Evolutionary conservation across 2,329 filamentous ascomycete species (phyloP).

Genomic region (Fusarium liriodendri): DNA sequence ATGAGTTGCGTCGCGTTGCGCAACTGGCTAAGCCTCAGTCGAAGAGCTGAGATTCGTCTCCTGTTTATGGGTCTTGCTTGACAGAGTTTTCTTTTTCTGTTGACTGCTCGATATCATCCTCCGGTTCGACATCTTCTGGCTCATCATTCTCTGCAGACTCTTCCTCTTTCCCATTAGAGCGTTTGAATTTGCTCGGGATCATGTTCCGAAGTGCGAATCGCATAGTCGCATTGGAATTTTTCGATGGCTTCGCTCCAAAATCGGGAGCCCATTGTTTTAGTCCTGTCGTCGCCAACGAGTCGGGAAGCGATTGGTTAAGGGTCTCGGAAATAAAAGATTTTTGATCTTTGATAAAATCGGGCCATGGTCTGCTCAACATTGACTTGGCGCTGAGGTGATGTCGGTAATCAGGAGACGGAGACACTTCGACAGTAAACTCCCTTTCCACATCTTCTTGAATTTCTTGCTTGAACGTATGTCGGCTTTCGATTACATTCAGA

Average conservation of each 20-base stretch:
- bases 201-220: slow-evolving; percentile 27
- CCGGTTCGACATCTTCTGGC: neutral
- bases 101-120: neutral
- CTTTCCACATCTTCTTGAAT: neutral
- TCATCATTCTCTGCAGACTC: neutral
- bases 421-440: slow-evolving; percentile 57
- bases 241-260: slow-evolving; percentile 30
- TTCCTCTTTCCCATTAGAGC: neutral
- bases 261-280: slow-evolving; percentile 57
- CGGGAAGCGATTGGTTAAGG: slow-evolving; percentile 54
- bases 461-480: neutral
- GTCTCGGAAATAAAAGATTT: slow-evolving; percentile 51
- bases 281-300: slow-evolving; percentile 51
- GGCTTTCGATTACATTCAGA: neutral
- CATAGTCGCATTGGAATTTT: slow-evolving; percentile 15
- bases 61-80: slow-evolving; percentile 11
- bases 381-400: slow-evolving; percentile 53
- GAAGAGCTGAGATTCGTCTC: slow-evolving; percentile 5
- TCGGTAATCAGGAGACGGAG: slow-evolving; percentile 51
- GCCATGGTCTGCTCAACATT: slow-evolving; percentile 57
- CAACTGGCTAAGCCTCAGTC: slow-evolving; percentile 32
- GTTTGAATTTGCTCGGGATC: slow-evolving; percentile 28
- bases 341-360: slow-evolving; percentile 46
- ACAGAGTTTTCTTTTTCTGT: neutral
- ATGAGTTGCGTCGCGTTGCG: slow-evolving; percentile 27